Evolutionary conservation across 2,329 filamentous ascomycete genomes (phyloP), one percentile per base, ranked within the genome.

Genomic region (Sporothrix brasiliensis): DNA sequence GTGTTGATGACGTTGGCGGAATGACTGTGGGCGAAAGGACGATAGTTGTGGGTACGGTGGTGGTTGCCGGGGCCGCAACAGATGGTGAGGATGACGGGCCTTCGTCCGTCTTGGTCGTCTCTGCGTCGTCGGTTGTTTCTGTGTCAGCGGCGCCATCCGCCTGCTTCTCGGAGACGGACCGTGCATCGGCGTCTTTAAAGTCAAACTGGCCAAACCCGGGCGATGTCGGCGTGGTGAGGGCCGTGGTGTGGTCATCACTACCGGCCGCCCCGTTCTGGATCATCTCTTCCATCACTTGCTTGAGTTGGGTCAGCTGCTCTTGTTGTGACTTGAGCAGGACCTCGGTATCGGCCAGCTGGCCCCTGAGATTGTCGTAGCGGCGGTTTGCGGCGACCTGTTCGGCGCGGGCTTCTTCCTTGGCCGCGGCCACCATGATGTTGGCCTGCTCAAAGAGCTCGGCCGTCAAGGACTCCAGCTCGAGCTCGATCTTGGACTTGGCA

Each of bases 371-470:
- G 70, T 97, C 93, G 58, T 95, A 97, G 78, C 92, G 92, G 77
- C 91, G 91, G 70, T 93, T 89, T 54, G 94, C 83, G 4, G 87
- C 86, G 74, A 97, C 93, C 50, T 93, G 91, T 75, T 97, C 93
- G 73, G 88, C 89, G 72, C 93, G 89, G 10, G 95, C 93, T 73
- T 97, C 92, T 78, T 94, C 93, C 77, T 97, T 92, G 50, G 94
- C 94, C 19, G 88, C 89, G 53, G 94, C 92, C 68, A 99, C 95
- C 94, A 99, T 98, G 85, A 91, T 94, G 82, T 99, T 98, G 66
- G 95, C 95, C 83, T 99, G 94, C 78, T 98, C 93, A 73, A 99
- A 99, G n/a, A 99, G 85, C 39, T 93, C 93, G 1, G 93, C 89
- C 0, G 95, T 98, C 73, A 99, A 81, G 68, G 89, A 92, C 81